Base-by-base conservation (phyloP, 352 stramenopile species). In the Phytophthora palmivora region DNA sequence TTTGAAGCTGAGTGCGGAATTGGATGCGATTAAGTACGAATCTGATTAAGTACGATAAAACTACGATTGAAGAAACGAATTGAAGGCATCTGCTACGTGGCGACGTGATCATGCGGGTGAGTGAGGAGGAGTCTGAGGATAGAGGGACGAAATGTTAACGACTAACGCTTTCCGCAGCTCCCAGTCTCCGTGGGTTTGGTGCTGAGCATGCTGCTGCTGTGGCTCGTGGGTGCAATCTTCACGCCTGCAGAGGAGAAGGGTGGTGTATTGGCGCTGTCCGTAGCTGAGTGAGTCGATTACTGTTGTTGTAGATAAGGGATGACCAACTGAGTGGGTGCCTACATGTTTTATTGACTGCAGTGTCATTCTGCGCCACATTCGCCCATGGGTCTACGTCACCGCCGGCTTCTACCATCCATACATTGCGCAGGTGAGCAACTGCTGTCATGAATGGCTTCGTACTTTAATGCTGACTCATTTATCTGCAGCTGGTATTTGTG, bases 381-480 rank as follows among this genome's bases (percentile, higher is more conserved):
- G 88, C 3, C 88, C 88, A 18, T 96, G 88, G 88, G 81, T 94
- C 32, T 94, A 92, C 63, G 49, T 95, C 45, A 94, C 88, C 6
- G 80, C 88, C 7, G 86, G 86, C 4, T 96, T 94, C 60, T 96
- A 96, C 58, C 84, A 96, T 48, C 88, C 87, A 15, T 74, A 93
- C 55, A 52, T 92, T 12, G 26, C 91, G 7, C 82, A 94, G 83
- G 85, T 89, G 48, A 16, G 48, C 26, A 15, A 22, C 10, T 19
- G 26, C 18, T 22, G 11, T 11, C 4, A 21, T 45, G 16, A 22
- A 3, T 41, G 6, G 38, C 8, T 19, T 15, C 3, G 11, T 7
- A 1, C 10, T 63, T 2, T 19, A 36, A 15, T 48, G 45, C 36
- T 67, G 16, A 54, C 21, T 43, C 22, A 10, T 33, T 45, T 8